phyloP scores from a whole-genome alignment of 257 asterid species.

The Jacaranda copaia region DNA sequence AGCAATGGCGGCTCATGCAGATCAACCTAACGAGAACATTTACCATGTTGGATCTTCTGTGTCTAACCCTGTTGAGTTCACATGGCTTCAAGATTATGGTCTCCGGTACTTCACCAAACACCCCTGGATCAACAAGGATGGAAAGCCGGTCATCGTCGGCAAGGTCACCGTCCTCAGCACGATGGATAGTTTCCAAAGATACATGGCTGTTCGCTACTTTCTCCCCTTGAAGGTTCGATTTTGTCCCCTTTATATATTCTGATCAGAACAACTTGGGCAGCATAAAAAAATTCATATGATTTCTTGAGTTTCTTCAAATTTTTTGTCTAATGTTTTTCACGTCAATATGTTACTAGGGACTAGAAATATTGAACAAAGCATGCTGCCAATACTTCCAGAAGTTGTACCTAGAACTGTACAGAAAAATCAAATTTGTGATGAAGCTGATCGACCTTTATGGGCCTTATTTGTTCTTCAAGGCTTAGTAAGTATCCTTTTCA shows the following conservation, averaged over 20 bases:
- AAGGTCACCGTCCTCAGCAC: slow-evolving; percentile 41
- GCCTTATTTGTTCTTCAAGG: slow-evolving; percentile 57
- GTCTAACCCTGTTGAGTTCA: slow-evolving; percentile 56
- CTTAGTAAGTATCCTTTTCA: slow-evolving; percentile 39
- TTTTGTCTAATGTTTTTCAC: no score
- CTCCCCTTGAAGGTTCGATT: slow-evolving; percentile 43
- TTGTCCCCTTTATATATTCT: neutral
- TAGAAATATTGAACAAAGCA: slow-evolving; percentile 38
- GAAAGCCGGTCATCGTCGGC: slow-evolving; percentile 47
- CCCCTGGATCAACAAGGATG: slow-evolving; percentile 51
- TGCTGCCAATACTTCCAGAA: slow-evolving; percentile 46
- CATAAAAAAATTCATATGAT: neutral
- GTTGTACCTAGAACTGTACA: slow-evolving; percentile 30
- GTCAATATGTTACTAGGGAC: slow-evolving; percentile 22
- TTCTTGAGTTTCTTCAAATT: neutral
- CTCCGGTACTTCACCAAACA: slow-evolving; percentile 56
- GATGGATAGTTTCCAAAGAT: slow-evolving; percentile 44
- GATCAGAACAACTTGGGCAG: no score
- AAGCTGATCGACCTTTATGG: slow-evolving; percentile 47
- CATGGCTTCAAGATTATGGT: slow-evolving; percentile 50
- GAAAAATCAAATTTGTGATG: slow-evolving; percentile 47
- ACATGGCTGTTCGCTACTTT: slow-evolving; percentile 45
- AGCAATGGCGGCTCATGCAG: slow-evolving; percentile 67
- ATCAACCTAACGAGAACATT: slow-evolving; percentile 50
- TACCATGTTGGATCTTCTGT: slow-evolving; percentile 81